Evolutionary conservation across 2,329 filamentous ascomycete genomes (phyloP).

Genomic region (Verticillium longisporum): DNA sequence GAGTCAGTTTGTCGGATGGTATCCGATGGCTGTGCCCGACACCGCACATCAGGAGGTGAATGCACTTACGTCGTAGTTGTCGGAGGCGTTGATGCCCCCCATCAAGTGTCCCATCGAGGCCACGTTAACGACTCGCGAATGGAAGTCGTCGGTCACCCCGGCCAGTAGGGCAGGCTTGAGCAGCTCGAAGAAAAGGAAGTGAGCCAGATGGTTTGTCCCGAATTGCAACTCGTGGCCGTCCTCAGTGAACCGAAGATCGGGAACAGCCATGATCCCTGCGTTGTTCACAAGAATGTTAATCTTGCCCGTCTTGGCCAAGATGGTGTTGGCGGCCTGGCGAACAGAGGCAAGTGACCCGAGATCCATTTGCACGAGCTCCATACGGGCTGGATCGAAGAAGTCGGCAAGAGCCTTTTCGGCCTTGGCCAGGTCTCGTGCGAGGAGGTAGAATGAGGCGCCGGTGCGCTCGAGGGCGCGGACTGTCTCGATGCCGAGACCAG

Average conservation of each 20-base stretch:
- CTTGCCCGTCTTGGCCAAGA: slow-evolving; percentile 22
- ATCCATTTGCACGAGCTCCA: slow-evolving; percentile 27
- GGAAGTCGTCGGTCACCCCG: slow-evolving; percentile 23
- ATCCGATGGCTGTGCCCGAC: too few species aligned
- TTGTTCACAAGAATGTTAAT: slow-evolving; percentile 35
- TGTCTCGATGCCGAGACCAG: slow-evolving; percentile 37
- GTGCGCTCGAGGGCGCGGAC: slow-evolving; percentile 34
- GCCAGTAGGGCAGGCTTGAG: slow-evolving; percentile 34
- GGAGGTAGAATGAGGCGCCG: slow-evolving; percentile 16
- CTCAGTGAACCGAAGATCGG: too few species aligned
- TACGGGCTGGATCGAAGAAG: slow-evolving; percentile 9
- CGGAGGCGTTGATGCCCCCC: slow-evolving; percentile 19
- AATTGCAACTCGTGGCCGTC: slow-evolving; percentile 38
- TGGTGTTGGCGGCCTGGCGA: slow-evolving; percentile 25
- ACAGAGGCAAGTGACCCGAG: slow-evolving; percentile 30
- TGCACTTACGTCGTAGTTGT: slow-evolving; percentile 24
- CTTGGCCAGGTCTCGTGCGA: slow-evolving; percentile 16
- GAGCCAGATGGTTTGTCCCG: slow-evolving; percentile 36
- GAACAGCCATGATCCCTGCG: too few species aligned
- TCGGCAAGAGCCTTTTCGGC: slow-evolving; percentile 14
- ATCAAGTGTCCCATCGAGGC: slow-evolving; percentile 23
- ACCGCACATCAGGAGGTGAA: too few species aligned
- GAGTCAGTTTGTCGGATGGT: too few species aligned
- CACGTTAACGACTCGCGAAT: slow-evolving; percentile 36
- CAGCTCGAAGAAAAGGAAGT: slow-evolving; percentile 38